phyloP scores from a whole-genome alignment of 2,329 filamentous ascomycete species.

The Xylaria sp. region DNA sequence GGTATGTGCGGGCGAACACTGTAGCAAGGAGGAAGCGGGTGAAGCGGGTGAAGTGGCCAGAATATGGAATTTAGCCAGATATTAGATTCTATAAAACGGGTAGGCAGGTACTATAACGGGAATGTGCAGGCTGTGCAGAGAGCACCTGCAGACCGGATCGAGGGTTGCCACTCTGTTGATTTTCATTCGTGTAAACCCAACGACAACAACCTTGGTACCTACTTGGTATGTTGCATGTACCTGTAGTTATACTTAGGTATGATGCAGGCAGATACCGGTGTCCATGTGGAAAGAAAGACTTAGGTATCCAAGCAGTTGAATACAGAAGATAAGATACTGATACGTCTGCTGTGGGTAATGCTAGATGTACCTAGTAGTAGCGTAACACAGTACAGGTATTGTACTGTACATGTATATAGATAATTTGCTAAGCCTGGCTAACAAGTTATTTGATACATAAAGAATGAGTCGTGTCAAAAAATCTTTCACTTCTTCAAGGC shows the following conservation, averaged over 20 bases:
- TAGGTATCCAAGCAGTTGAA: too few species aligned
- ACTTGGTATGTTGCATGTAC: not conserved
- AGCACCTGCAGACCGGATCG: constrained; percentile 11
- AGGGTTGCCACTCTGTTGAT: constrained; percentile 22
- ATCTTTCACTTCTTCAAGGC: not conserved
- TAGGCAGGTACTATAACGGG: constrained; percentile 7
- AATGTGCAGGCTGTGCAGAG: constrained; percentile 9
- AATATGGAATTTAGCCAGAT: constrained; percentile 39
- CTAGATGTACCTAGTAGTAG: too few species aligned
- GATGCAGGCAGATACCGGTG: not conserved
- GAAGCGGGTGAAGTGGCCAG: constrained; percentile 22
- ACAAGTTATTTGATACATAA: too few species aligned
- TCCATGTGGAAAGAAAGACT: not conserved
- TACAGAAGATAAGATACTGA: not conserved
- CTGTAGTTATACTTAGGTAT: not conserved
- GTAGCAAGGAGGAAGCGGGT: constrained; percentile 3
- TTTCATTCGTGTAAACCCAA: constrained; percentile 7
- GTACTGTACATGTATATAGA: too few species aligned
- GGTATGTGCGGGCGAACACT: not conserved
- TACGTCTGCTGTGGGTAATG: too few species aligned
- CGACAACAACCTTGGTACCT: not conserved
- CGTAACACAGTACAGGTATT: too few species aligned
- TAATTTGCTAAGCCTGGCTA: too few species aligned
- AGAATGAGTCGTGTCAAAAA: constrained; percentile 3
- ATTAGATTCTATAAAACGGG: constrained; percentile 14